Evolutionary conservation across 805 yeast species (phyloP).

Genomic region (Clavispora asparagi): DNA sequence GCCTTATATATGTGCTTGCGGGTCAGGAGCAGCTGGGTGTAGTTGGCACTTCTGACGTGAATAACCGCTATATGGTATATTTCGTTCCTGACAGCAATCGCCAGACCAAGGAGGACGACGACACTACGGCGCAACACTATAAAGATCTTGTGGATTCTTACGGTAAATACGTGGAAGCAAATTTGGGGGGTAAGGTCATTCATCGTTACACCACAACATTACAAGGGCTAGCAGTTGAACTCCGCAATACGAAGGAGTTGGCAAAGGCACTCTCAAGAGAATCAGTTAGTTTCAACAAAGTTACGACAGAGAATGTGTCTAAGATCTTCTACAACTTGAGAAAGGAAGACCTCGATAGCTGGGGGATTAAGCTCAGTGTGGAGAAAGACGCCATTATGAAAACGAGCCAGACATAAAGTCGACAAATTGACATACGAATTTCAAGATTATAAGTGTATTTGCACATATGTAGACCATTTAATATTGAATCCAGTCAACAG

Average conservation of each 20-base stretch:
- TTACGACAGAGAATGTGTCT: conserved; percentile 3
- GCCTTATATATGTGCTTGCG: not conserved
- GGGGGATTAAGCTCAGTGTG: conserved; percentile 7
- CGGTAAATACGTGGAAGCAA: not conserved
- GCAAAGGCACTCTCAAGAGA: conserved; percentile 1
- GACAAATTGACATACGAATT: not conserved
- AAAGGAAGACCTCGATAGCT: conserved; percentile 3
- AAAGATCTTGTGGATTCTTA: not conserved
- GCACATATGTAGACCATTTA: not conserved
- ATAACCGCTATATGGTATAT: not conserved
- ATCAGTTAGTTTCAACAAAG: not conserved
- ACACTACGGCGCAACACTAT: not conserved
- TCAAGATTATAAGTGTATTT: not conserved
- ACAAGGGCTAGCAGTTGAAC: conserved; percentile 7
- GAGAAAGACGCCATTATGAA: conserved; percentile 7
- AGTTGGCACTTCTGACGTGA: too few relatives aligned
- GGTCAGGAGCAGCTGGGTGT: not conserved
- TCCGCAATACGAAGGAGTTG: conserved; percentile 6
- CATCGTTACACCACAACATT: conserved; percentile 9
- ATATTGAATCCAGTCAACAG: not conserved
- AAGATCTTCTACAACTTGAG: conserved; percentile 4
- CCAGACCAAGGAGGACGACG: not conserved
- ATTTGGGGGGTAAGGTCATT: not conserved
- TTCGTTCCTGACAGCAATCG: not conserved
- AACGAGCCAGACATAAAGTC: too few relatives aligned